Base-by-base conservation (phyloP, 1,284 basidiomycete species). In the Austroboletus rostrupii region DNA sequence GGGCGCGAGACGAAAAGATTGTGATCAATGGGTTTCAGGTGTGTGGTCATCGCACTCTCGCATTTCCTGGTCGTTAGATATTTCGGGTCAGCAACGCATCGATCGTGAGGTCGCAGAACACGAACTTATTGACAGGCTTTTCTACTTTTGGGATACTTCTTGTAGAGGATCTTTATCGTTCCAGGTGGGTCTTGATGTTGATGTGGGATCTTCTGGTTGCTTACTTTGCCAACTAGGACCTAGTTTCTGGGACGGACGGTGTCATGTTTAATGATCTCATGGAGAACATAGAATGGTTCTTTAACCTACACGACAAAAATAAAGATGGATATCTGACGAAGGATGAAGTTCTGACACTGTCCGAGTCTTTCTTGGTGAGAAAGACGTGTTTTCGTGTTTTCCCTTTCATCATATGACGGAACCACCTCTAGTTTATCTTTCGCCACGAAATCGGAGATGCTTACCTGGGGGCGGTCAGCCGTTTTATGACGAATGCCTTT, bases 201-300 rank as follows among this genome's bases (percentile, higher is more conserved):
- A 43, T 21, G 9, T 16, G n/a, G 17, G 19, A 11, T 19, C 0
- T 29, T 37, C 32, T 29, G 31, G 20, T 17, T 39, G 43, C 51
- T 62, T 47, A 57, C 43, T 17, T 28, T 43, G 35, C 31, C 8
- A 43, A 29, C 26, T 65, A 97, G 87, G 94, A 99, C 66, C 76
- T 99, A 26, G 87, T 99, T 8, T 80, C 78, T 35, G 97, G 96
- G 1, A 73, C 99, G 40, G 87, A 97, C 61, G 85, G 86, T 13
- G 89, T 97, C 49, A 92, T 98, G 83, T 91, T 92, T 69, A 95
- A 92, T 56, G 97, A 97, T 66, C 75, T 99, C 54, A 97, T 98
- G 92, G 91, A 94, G 54, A 96, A 92, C 61, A 97, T 98, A 60
- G 91, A 97, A 67, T 98, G 96, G 94, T 96, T 99, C 73, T 98